phyloP scores from a whole-genome alignment of 371 early-diverging fungal species.

The Syncephalastrum sp. region DNA sequence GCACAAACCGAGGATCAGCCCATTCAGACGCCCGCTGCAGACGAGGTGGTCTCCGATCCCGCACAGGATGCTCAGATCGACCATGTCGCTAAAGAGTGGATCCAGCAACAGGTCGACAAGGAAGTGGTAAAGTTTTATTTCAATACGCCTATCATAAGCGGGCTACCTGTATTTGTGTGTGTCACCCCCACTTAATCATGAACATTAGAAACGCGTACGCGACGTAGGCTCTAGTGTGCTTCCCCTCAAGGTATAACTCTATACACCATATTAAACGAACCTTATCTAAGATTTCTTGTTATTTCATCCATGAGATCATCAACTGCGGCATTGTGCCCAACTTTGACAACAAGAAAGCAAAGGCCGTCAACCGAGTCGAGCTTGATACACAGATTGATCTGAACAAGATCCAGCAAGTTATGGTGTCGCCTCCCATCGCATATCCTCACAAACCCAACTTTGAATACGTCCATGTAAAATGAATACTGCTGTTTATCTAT shows the following conservation, averaged over 20 bases:
- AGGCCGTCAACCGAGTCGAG: conserved; percentile 61
- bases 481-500: not conserved
- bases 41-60: too few relatives aligned
- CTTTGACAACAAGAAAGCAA: conserved; percentile 47
- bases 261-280: not conserved
- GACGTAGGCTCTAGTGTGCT: conserved; percentile 50
- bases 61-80: conserved; percentile 21
- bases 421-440: conserved; percentile 56
- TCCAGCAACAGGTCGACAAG: conserved; percentile 44
- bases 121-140: conserved; percentile 45
- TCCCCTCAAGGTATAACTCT: conserved; percentile 32
- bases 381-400: conserved; percentile 54
- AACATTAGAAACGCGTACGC: conserved; percentile 49
- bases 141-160: not conserved
- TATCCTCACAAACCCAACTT: conserved; percentile 59
- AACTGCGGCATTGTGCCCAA: conserved; percentile 66
- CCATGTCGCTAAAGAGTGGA: conserved; percentile 54
- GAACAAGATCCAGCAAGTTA: conserved; percentile 54
- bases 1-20: too few relatives aligned
- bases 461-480: conserved; percentile 59
- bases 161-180: too few relatives aligned
- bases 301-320: conserved; percentile 26
- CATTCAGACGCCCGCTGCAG: too few relatives aligned
- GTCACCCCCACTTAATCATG: too few relatives aligned
- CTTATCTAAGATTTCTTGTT: not conserved